Base-by-base conservation (phyloP, 2,329 filamentous ascomycete genomes). In the Furcasterigmium sp. region DNA sequence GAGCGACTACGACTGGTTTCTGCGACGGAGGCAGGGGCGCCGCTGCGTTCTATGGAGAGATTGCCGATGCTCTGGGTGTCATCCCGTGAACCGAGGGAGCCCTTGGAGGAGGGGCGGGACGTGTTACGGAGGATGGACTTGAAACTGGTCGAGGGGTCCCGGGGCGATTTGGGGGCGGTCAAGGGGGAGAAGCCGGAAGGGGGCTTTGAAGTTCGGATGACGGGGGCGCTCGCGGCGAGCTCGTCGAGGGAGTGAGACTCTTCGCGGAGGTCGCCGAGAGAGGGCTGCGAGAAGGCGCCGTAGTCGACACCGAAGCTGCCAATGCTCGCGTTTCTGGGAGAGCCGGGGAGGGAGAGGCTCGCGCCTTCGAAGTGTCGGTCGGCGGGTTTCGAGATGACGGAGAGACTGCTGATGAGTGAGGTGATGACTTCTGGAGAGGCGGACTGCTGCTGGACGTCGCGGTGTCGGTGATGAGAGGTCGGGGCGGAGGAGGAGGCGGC, bases 181-280 rank as follows among this genome's bases (percentile, higher is more conserved):
- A 87, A 65, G 15, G 82, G 67, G 20, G 86, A 90, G 54, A 82
- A 80, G 42, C 86, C 87, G 40, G 85, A 88, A 1, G 87, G 87
- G 8, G 84, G 85, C 61, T 91, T 91, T 25, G 88, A 80, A 25
- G 91, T 95, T 50, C 85, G 83, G 53, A 94, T 78, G 43, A 91
- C 78, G 15, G 90, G 89, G 11, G 88, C 68, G 38, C 70, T 68
- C 18, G 80, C 80, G 23, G 80, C 74, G 36, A 82, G 65, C 43
- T 84, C 76, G 63, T 82, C 75, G 50, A 82, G 63, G 10, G 74
- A 69, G 6, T 69, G 53, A 45, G 64, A 59, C 28, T 73, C 69
- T 39, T 76, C 69, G 36, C 68, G 57, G 11, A 73, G 56, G 15
- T 78, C 70, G 41, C 72, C 71, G 25, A 72, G 65, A 15, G 70